Evolutionary conservation across 1,139 yeast species (phyloP), one percentile per base, ranked within the genome.

Genomic region (Debaryomyces coudertii): DNA sequence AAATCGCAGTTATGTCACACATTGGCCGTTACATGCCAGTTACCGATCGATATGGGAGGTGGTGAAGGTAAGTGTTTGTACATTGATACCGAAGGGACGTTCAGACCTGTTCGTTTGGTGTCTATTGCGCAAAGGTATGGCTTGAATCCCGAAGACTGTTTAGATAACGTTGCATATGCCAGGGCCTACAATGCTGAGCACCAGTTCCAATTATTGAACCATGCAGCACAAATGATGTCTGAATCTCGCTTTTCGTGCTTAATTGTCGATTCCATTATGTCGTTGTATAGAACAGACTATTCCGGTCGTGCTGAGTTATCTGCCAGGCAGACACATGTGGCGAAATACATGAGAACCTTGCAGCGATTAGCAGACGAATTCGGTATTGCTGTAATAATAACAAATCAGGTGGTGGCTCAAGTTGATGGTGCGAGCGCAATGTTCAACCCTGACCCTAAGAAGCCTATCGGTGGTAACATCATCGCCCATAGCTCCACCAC

Each of bases 401-500:
- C 99, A 4, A 93, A 93, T 69, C 99, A 93, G 68, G 99, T 93
- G 25, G 97, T 90, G 6, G 97, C 99, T 2, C 97, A 92, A 66
- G 99, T 95, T 16, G 99, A 93, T 64, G 98, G 98, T 43, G 85
- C 83, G 58, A 80, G 87, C 52, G 80, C 81, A 6, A 78, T 85
- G 79, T 92, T 85, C 66, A 90, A 90, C 57, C 95, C 97, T 0
- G 99, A 93, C 63, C 98, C 99, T n/a, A 95, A 95, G 67, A 95
- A 95, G 65, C 99, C 99, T 8, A 93, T 95, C 57, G 99, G 99
- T 48, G 99, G 99, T 58, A 93, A 95, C 61, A 93, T 95, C 57
- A 86, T 95, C 67, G 99, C 99, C 1, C 99, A 95, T 65, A 85
- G 96, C 18, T 90, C 97, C 3, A 93, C 98, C 7, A 93, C 99